Base-by-base conservation (phyloP, 768 basidiomycete species). In the Harrya chromipes region DNA sequence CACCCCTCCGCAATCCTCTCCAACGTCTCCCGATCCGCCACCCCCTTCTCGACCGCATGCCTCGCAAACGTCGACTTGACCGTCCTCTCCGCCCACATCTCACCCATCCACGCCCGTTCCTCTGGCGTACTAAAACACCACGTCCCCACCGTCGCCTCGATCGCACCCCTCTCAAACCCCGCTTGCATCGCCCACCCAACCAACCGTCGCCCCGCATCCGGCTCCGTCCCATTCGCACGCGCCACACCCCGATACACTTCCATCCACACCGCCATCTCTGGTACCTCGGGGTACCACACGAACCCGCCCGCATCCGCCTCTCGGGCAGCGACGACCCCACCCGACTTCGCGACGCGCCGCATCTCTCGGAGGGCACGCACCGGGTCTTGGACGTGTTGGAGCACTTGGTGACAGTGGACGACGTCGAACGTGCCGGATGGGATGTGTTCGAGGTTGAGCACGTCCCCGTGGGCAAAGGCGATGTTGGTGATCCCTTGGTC, bases 381-480 rank as follows among this genome's bases (percentile, higher is more conserved):
- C 1, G 77, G 74, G 44, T 77, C 70, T 2, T 53, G 40, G 41
- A 80, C 55, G 62, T 80, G 79, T 54, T 75, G 72, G 3, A 81
- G 64, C 7, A 80, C 77, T 55, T 78, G 77, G 49, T 78, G 76
- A 19, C 72, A 69, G 55, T 75, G 74, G 4, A 77, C 74, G 56
- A 80, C 69, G 63, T 79, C 78, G 60, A 78, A 80, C 6, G 67
- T 57, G 2, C 16, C 13, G 24, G 53, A 59, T 49, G 79, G 74
- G 6, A 70, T 60, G 50, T 69, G 74, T 11, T 55, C 57, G 4
- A 80, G 62, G 14, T 59, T 43, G 49, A 64, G 59, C 4, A 68
- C 68, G 51, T 78, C 70, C n/a, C 71, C 79, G 8, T 59, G 46
- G 20, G 48, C 33, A 52, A 77, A 80, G 4, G 64, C 49, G 47